Conservation (phyloP, 2,329 filamentous ascomycete genomes). For the Sclerotiophoma versabilis region DNA sequence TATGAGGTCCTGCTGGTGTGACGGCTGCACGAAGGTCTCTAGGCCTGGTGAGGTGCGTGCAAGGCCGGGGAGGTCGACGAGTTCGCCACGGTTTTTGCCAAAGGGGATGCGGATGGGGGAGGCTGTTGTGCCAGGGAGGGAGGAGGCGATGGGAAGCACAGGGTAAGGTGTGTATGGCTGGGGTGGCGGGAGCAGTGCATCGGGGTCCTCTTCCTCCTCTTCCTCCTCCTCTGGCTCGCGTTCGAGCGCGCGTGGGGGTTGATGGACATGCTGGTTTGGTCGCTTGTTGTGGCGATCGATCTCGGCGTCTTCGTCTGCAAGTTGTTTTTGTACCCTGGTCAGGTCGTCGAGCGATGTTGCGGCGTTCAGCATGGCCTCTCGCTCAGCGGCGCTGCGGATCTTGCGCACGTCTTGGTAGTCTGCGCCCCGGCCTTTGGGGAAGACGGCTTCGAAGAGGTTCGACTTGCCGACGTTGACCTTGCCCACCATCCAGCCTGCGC, state of each 20-base stretch:
- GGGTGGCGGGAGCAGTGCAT: slow-evolving; percentile 74
- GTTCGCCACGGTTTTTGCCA: slow-evolving; percentile 82
- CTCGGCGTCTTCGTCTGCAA: slow-evolving; percentile 45
- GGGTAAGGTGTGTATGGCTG: slow-evolving; percentile 78
- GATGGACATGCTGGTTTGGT: slow-evolving; percentile 27
- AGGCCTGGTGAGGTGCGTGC: slow-evolving; percentile 70
- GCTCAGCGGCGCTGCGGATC: slow-evolving; percentile 43
- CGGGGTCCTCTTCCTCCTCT: slow-evolving; percentile 40
- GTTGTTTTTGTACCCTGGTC: slow-evolving; percentile 33
- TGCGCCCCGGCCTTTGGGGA: slow-evolving; percentile 70
- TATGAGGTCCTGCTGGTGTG: slow-evolving; percentile 71
- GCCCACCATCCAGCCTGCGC: slow-evolving; percentile 94
- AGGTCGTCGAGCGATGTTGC: slow-evolving; percentile 40
- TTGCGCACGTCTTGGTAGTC: slow-evolving; percentile 47
- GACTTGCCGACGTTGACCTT: slow-evolving; percentile 99
- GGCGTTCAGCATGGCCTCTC: slow-evolving; percentile 39
- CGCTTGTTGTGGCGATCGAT: slow-evolving; percentile 29
- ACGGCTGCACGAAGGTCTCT: slow-evolving; percentile 71
- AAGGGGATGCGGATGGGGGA: slow-evolving; percentile 94
- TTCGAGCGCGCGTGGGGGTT: slow-evolving; percentile 25
- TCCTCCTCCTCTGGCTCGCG: slow-evolving; percentile 29
- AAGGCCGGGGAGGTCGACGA: slow-evolving; percentile 91
- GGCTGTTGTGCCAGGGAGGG: slow-evolving; percentile 90
- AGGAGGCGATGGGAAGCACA: slow-evolving; percentile 83
- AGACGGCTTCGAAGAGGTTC: slow-evolving; percentile 84